A percentile compares a stretch with the other conserved stretches of the same genome.
Evolutionary conservation across 768 basidiomycete genomes (phyloP).

Genomic region (Amanita brunnescens): DNA sequence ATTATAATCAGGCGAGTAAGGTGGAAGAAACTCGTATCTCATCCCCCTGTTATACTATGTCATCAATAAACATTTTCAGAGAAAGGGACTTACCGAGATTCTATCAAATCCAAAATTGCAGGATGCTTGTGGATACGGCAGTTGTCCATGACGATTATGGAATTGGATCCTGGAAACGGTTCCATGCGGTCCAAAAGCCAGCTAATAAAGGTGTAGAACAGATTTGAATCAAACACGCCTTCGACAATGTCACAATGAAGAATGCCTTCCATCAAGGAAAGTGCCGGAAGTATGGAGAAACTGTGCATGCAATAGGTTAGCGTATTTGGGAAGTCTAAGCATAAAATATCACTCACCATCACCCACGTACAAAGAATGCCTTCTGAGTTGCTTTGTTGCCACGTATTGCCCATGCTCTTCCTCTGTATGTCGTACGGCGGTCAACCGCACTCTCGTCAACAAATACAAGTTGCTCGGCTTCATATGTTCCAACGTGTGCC

Average conservation of each 20-base stretch:
- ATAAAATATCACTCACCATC: neutral
- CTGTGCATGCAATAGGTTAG: neutral
- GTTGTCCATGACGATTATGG: slow-evolving; percentile 2
- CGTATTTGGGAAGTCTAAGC: neutral
- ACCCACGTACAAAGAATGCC: slow-evolving; percentile 2
- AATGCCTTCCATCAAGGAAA: slow-evolving; percentile 1
- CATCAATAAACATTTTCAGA: neutral
- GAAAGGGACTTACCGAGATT: neutral
- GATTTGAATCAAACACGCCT: neutral
- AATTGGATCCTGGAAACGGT: slow-evolving; percentile 1
- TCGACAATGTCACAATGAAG: neutral
- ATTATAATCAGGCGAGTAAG: slow-evolving; percentile 10
- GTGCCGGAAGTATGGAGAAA: neutral
- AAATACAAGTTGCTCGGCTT: slow-evolving; percentile 21
- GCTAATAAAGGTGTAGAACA: neutral
- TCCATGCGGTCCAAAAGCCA: neutral
- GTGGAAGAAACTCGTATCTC: slow-evolving; percentile 1
- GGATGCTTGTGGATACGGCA: neutral
- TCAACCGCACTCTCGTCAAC: slow-evolving; percentile 25
- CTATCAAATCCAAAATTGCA: neutral
- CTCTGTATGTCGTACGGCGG: slow-evolving; percentile 14
- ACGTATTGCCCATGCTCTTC: slow-evolving; percentile 18
- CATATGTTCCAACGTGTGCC: slow-evolving; percentile 11
- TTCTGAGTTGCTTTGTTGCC: slow-evolving; percentile 7
- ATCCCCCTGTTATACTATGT: slow-evolving; percentile 3